Evolutionary conservation across 495 filamentous ascomycete genomes (phyloP).

Genomic region (Penicillium silybi): DNA sequence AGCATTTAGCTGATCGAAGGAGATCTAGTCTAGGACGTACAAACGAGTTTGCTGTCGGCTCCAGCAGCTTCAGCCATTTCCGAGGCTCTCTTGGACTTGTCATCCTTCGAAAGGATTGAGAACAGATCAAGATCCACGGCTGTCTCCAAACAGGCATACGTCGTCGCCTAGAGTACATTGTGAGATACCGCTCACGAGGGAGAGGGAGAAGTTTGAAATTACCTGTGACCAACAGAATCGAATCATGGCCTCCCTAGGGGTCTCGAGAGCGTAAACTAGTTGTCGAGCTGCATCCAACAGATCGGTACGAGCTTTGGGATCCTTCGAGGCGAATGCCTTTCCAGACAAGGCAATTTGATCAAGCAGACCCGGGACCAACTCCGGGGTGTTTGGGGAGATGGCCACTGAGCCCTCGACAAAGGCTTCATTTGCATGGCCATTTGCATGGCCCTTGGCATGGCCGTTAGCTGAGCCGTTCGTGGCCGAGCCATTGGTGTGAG

Average conservation of each 20-base stretch:
- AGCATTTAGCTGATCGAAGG: neutral
- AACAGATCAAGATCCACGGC: slow-evolving; percentile 34
- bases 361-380: slow-evolving; percentile 24
- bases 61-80: slow-evolving; percentile 30
- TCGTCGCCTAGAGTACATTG: slow-evolving; percentile 13
- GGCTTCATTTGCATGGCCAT: neutral
- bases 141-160: slow-evolving; percentile 31
- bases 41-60: slow-evolving; percentile 26
- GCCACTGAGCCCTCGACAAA: slow-evolving; percentile 6
- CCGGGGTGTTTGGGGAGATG: slow-evolving; percentile 21
- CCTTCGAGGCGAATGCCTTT: slow-evolving; percentile 10
- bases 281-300: slow-evolving; percentile 29
- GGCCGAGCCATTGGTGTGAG: neutral
- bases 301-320: slow-evolving; percentile 17
- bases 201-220: too few relatives aligned
- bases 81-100: slow-evolving; percentile 26
- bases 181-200: neutral
- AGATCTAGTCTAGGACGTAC: slow-evolving; percentile 12
- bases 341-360: slow-evolving; percentile 21
- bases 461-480: neutral
- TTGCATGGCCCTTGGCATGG: neutral
- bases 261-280: slow-evolving; percentile 35
- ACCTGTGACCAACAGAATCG: slow-evolving; percentile 39
- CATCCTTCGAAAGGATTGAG: slow-evolving; percentile 26
- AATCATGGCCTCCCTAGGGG: slow-evolving; percentile 40